Conservation (phyloP, 331 rosid genomes). For the Arachis monticola region DNA sequence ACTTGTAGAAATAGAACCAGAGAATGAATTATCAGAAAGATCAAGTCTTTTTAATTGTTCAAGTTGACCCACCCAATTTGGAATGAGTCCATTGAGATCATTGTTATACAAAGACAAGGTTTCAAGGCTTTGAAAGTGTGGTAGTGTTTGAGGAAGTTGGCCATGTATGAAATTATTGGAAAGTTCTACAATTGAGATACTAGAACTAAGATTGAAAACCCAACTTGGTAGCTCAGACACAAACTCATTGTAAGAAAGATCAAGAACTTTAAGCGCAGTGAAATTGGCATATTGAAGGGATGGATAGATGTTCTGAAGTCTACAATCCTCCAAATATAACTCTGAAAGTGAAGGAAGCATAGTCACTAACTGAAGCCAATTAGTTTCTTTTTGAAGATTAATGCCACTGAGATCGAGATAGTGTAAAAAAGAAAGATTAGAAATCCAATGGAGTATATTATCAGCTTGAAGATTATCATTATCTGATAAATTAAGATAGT, state of each 20-base stretch:
- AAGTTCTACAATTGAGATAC: conserved; percentile 4
- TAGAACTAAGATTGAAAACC: conserved; percentile 34
- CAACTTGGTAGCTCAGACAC: conserved; percentile 4
- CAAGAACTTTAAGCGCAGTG: conserved; percentile 25
- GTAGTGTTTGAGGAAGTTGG: background rate
- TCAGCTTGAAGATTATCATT: background rate
- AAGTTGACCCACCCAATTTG: conserved; percentile 24
- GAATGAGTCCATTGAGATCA: conserved; percentile 23
- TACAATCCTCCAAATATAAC: background rate
- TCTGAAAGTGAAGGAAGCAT: conserved; percentile 29
- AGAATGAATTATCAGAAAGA: background rate
- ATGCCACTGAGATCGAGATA: conserved; percentile 14
- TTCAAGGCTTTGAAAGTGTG: background rate
- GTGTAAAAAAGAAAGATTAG: conserved; percentile 14
- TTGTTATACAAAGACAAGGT: background rate
- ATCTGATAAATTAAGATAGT: conserved; percentile 15
- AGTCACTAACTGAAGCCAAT: conserved; percentile 28
- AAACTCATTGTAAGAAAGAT: background rate
- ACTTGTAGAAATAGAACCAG: conserved; percentile 10
- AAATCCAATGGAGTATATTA: conserved; percentile 5
- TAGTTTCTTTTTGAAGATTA: background rate
- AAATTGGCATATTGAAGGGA: conserved; percentile 22
- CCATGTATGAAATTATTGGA: background rate
- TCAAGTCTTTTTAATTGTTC: conserved; percentile 13
- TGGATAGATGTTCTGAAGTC: conserved; percentile 12